Evolutionary conservation across 495 filamentous ascomycete species (phyloP), one percentile per base, ranked within the genome.

Genomic region (Neurospora sublineolata): DNA sequence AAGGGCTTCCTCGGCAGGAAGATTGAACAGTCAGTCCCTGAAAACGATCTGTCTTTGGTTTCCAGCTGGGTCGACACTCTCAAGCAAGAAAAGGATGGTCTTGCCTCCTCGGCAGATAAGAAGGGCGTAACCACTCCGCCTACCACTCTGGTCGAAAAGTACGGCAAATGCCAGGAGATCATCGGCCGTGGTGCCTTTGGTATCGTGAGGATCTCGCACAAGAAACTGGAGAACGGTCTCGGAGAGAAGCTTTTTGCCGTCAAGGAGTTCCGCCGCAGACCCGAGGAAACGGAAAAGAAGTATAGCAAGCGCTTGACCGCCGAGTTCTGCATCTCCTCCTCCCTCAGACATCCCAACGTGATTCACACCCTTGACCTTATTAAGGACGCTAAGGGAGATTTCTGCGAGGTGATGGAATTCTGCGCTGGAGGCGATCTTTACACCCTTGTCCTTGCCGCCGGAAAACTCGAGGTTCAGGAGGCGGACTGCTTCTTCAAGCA

Each of bases 401-500:
- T 95, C 82, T 99, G 95, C 83, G 95, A 99, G 81, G 95, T 98
- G 37, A 99, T 99, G 95, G 95, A 99, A 81, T 99, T 94, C 80
- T 98, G 96, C 78, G 93, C 94, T 39, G 95, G 95, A 70, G 95
- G 95, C 41, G 95, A 99, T 82, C 87, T 99, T 27, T 99, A 99
- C 82, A 97, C 93, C 0, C 86, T 99, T 27, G 91, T 98, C 33
- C 89, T 99, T 64, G 88, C 94, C 12, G 93, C 94, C 30, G 93
- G 93, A 37, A 97, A 97, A 78, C 87, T 99, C 67, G 95, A 98
- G 76, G 94, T 97, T 71, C 80, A 86, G 46, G 95, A 99, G 80
- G 95, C 95, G 37, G 95, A 99, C 81, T 99, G 95, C 83, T 97
- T 94, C 80, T 99, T 99, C 86, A 97, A 98, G 83, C 95, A 99